These are phyloP conservation scores for Groenewaldozyma sp. DNA, from an alignment of 1,139 yeast genomes.

Conservation along the genomic window DNA sequence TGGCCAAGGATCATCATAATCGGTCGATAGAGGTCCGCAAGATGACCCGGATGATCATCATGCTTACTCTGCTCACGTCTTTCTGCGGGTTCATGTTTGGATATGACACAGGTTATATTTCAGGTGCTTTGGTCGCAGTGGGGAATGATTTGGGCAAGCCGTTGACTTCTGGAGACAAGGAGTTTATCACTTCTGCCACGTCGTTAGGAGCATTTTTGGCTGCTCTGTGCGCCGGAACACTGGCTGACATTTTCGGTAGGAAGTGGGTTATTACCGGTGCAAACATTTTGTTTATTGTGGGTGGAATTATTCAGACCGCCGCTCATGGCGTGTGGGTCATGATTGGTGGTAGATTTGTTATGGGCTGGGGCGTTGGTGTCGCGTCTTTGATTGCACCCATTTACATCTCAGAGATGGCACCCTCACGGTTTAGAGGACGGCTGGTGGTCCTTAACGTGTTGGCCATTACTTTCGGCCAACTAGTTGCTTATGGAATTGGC, in stretches of 20 bases:
- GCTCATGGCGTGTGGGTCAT: constrained; percentile 79
- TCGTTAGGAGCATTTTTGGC: constrained; percentile 85
- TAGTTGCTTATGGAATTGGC: constrained; percentile 85
- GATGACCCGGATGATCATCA: constrained; percentile 48
- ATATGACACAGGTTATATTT: constrained; percentile 92
- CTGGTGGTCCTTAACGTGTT: constrained; percentile 47
- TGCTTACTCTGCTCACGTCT: constrained; percentile 70
- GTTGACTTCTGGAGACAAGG: constrained; percentile 70
- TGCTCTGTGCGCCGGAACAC: constrained; percentile 64
- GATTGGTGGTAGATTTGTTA: constrained; percentile 80
- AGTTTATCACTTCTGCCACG: constrained; percentile 89
- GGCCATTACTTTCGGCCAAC: constrained; percentile 84
- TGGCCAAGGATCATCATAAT: not conserved
- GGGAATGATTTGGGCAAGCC: constrained; percentile 52
- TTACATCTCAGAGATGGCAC: constrained; percentile 86
- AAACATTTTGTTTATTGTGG: constrained; percentile 67
- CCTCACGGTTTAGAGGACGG: constrained; percentile 83
- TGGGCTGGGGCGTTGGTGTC: constrained; percentile 93
- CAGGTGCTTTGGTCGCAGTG: constrained; percentile 80
- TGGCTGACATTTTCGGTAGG: constrained; percentile 77
- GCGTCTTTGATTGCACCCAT: constrained; percentile 88
- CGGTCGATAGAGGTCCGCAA: constrained; percentile 21
- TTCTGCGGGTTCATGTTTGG: constrained; percentile 96
- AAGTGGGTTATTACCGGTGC: constrained; percentile 73
- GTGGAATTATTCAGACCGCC: constrained; percentile 75